Evolutionary conservation across 352 stramenopile genomes (phyloP), one percentile per base, ranked within the genome.

Genomic region (Globisporangium polare): DNA sequence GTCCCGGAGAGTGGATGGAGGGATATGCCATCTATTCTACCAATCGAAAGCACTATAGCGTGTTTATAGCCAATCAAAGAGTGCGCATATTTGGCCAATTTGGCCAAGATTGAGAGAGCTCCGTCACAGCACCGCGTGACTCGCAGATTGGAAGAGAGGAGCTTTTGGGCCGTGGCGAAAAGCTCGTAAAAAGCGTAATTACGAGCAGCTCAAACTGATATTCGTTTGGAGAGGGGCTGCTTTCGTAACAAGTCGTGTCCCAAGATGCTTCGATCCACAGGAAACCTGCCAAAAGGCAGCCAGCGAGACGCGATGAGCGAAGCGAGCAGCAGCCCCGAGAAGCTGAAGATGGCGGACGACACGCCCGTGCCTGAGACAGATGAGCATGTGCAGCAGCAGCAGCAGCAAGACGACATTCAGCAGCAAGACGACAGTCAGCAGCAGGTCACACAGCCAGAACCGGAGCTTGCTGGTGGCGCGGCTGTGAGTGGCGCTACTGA

Each of bases 141-240:
- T 42, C 9, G 18, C 50, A 13, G 50, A 56, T 56, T 56, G 50
- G 50, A 56, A 42, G 50, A 56, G 50, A 56, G n/a, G 50, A 56
- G 29, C 17, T 31, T 27, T 18, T 42, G 18, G 33, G 20, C 22
- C 3, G 10, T 52, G 47, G 47, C 26, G 17, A 7, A 10, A 9
- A n/a, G n/a, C n/a, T 18, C 13, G 15, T 17, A 56, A 43, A 56
- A 43, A 33, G 29, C 50, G 29, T 56, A 43, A 43, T 56, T 56
- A 56, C 43, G 20, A 27, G 7, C 8, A 5, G 3, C 18, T 18
- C 50, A 13, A 27, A 5, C 15, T 29, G 5, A 1, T 15, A 56
- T 56, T 29, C 50, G 10, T 56, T 56, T 56, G 43, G 9, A 56
- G 50, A 56, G 29, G 50, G n/a, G 10, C 29, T 8, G 18, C 9